Evolutionary conservation across 1,139 yeast genomes (phyloP).

Genomic region (Saccharomyces pastorianus): DNA sequence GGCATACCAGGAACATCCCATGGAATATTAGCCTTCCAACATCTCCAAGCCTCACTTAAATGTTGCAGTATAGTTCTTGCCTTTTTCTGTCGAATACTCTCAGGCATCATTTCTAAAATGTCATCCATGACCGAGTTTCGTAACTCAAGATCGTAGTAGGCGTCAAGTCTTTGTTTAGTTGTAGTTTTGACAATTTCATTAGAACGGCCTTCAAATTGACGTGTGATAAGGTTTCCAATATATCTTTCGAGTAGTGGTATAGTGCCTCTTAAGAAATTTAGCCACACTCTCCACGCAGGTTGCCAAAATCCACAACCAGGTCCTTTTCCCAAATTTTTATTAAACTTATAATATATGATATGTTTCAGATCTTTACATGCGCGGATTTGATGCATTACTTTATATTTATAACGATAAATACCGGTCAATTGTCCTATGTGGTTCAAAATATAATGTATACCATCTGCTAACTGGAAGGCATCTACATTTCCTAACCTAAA

Average conservation of each 20-base stretch:
- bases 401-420: slow-evolving; percentile 90
- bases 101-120: slow-evolving; percentile 94
- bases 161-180: slow-evolving; percentile 91
- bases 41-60: slow-evolving; percentile 96
- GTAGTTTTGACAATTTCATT: slow-evolving; percentile 90
- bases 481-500: slow-evolving; percentile 84
- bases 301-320: slow-evolving; percentile 99
- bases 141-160: slow-evolving; percentile 86
- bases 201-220: slow-evolving; percentile 95
- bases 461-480: slow-evolving; percentile 92
- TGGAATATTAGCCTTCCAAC: slow-evolving; percentile 98
- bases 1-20: slow-evolving; percentile 99
- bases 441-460: slow-evolving; percentile 77
- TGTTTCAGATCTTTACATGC: slow-evolving; percentile 95
- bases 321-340: slow-evolving; percentile 80
- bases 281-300: slow-evolving; percentile 97
- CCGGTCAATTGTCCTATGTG: slow-evolving; percentile 96
- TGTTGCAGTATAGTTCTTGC: slow-evolving; percentile 87
- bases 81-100: slow-evolving; percentile 80
- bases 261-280: slow-evolving; percentile 85
- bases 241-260: slow-evolving; percentile 89
- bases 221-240: slow-evolving; percentile 82
- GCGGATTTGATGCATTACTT: slow-evolving; percentile 96
- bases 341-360: slow-evolving; percentile 76
- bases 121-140: slow-evolving; percentile 95